Conservation (phyloP, 352 stramenopile species). For the Phytophthora vignae region DNA sequence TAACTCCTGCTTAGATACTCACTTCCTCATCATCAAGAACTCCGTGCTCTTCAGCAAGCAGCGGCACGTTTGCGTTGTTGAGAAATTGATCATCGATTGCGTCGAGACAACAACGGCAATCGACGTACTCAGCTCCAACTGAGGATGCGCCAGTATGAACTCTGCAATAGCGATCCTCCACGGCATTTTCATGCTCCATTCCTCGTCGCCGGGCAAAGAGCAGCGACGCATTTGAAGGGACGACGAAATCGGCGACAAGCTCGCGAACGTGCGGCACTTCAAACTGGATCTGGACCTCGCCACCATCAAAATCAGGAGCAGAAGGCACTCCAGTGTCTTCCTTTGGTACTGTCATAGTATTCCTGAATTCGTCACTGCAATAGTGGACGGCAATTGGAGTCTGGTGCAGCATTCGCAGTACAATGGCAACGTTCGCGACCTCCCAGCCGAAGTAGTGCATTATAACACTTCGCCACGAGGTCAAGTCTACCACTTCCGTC, state of each 20-base stretch:
- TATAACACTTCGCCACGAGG: conserved; percentile 21
- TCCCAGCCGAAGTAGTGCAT: conserved; percentile 35
- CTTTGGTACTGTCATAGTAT: background rate
- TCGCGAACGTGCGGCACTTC: conserved; percentile 23
- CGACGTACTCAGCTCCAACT: conserved; percentile 22
- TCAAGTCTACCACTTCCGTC: background rate
- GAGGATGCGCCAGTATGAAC: background rate
- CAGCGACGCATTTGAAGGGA: conserved; percentile 28
- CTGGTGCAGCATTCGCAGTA: conserved; percentile 32
- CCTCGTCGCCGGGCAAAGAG: conserved; percentile 8
- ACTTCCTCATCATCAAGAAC: background rate
- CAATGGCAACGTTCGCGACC: conserved; percentile 15
- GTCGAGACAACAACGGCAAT: conserved; percentile 23
- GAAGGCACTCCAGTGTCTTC: background rate
- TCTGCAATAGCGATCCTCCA: conserved; percentile 20
- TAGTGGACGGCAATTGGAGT: conserved; percentile 34
- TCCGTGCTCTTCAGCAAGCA: conserved; percentile 21
- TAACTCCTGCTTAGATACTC: too few species aligned
- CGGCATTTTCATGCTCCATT: conserved; percentile 6
- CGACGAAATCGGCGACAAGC: conserved; percentile 25
- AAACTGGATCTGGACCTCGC: conserved; percentile 31
- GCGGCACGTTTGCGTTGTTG: conserved; percentile 24
- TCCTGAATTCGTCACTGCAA: background rate
- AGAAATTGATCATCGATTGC: conserved; percentile 11
- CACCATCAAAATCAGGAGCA: conserved; percentile 12